Percentiles rank a stretch among this genome's conserved stretches.
Evolutionary conservation across 306 rosid species (phyloP).

Genomic region (Canavalia gladiata): DNA sequence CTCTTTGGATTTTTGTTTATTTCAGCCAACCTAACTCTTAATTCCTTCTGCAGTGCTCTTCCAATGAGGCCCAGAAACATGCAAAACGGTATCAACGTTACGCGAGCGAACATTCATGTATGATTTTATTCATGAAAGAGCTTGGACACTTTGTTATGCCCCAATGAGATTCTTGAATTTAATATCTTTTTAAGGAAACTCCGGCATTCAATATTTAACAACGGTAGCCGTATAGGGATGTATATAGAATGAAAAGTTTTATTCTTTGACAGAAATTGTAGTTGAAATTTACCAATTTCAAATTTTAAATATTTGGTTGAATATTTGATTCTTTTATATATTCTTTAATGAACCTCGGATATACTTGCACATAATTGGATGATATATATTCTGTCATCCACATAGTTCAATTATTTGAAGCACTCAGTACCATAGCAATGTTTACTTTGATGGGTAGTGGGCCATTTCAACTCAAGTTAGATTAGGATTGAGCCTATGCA

Average conservation of each 20-base stretch:
- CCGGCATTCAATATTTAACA: slow-evolving; percentile 38
- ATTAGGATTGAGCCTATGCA: slow-evolving; percentile 22
- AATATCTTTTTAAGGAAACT: slow-evolving; percentile 3
- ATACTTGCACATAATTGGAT: slow-evolving; percentile 37
- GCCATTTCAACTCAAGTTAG: slow-evolving; percentile 41
- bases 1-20: neutral
- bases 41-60: neutral
- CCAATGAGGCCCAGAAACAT: slow-evolving; percentile 32
- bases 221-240: neutral
- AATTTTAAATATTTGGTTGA: slow-evolving; percentile 8
- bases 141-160: slow-evolving; percentile 47
- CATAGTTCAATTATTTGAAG: slow-evolving; percentile 41
- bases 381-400: slow-evolving; percentile 32
- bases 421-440: slow-evolving; percentile 20
- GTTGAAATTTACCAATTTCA: neutral
- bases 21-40: neutral
- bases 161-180: slow-evolving; percentile 50
- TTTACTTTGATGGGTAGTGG: slow-evolving; percentile 42
- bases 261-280: slow-evolving; percentile 8
- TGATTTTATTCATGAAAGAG: slow-evolving; percentile 56
- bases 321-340: neutral
- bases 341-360: neutral
- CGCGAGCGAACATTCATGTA: slow-evolving; percentile 57
- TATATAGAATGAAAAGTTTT: neutral
- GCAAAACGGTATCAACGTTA: neutral